Evolutionary conservation across 2,329 filamentous ascomycete genomes (phyloP), one percentile per base, ranked within the genome.

Genomic region (Epicoccum nigrum): DNA sequence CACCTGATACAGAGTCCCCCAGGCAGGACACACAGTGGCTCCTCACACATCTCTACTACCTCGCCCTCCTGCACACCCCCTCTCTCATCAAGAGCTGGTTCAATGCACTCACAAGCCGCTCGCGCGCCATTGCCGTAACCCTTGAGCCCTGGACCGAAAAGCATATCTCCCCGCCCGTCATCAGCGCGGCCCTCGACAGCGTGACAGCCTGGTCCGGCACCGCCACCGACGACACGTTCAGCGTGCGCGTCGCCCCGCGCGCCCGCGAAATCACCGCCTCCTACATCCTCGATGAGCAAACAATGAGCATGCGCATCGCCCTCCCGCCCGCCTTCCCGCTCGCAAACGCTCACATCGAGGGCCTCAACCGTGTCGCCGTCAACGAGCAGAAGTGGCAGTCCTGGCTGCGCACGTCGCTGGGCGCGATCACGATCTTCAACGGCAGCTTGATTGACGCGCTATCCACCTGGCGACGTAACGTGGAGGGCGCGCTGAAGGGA

Each of bases 361-460:
- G 91, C 7, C 77, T 92, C 16, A 90, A 88, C 62, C 87, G 93
- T 11, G 91, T 97, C 2, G 91, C 90, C 0, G 90, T 97, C 20
- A 88, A 86, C 53, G 92, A 97, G 68, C 87, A 87, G 72, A 96
- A 94, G 69, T 99, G 94, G 93, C 87, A 91, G 73, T 88, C 83
- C 55, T 97, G 93, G 92, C 81, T 97, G 55, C 82, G 90, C 65
- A 91, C 87, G 7, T 93, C 90, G 3, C 90, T 97, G 63, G 92
- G 91, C 4, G 91, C 94, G 35, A 97, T 99, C 64, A 93, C 90
- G 33, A 96, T 97, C 68, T 90, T 90, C 80, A 93, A 94, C 65
- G 92, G 92, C 45, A 90, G 84, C 68, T 84, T 99, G 50, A 88
- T 92, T 45, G 93, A 97, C 62, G 94, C 92, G 1, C 78, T 99